phyloP scores from a whole-genome alignment of 1,284 basidiomycete species.

The Austroboletus novae-zelandiae region DNA sequence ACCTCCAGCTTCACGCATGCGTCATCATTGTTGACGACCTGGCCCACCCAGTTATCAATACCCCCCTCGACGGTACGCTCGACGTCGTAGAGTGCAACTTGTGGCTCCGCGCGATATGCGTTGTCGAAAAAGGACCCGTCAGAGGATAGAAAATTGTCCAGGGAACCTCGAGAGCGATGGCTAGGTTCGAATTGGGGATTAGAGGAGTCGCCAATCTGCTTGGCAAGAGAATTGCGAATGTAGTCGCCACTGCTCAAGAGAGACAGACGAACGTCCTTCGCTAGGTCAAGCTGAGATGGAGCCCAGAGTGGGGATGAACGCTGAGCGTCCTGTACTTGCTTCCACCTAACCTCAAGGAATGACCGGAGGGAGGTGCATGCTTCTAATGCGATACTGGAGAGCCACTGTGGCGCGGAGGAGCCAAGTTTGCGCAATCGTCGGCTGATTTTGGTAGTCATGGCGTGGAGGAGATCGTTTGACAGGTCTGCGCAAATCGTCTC shows the following conservation, averaged over 20 bases:
- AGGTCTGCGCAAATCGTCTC: conserved; percentile 16
- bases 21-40: not conserved
- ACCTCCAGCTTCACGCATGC: conserved; percentile 18
- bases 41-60: conserved; percentile 32
- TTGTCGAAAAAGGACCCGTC: conserved; percentile 9
- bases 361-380: conserved; percentile 1
- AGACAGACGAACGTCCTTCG: conserved; percentile 28
- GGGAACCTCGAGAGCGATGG: conserved; percentile 1
- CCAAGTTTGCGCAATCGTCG: conserved; percentile 38
- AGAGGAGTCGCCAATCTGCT: not conserved
- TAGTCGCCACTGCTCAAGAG: conserved; percentile 20
- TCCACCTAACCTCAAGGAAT: conserved; percentile 13
- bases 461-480: conserved; percentile 32
- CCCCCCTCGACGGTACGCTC: conserved; percentile 27
- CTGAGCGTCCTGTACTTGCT: conserved; percentile 8
- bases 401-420: conserved; percentile 4
- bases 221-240: conserved; percentile 1
- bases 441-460: conserved; percentile 32
- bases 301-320: conserved; percentile 19
- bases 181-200: conserved; percentile 11
- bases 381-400: not conserved
- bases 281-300: conserved; percentile 24
- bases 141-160: conserved; percentile 15
- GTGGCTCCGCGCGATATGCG: conserved; percentile 7
- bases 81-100: conserved; percentile 32